phyloP scores from a whole-genome alignment of 805 yeast species.

The Lipomyces sp. region DNA sequence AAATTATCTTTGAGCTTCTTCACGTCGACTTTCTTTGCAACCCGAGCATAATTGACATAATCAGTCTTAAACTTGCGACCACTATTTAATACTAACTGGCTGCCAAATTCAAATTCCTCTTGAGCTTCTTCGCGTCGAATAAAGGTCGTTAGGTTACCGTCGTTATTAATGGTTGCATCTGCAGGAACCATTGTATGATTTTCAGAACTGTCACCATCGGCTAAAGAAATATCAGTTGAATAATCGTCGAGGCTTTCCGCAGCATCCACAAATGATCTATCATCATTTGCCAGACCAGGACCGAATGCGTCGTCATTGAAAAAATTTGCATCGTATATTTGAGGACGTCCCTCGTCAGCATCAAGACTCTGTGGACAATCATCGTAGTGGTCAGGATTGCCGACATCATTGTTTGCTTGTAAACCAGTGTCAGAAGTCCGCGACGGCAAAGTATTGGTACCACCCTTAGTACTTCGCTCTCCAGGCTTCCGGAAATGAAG shows the following conservation, averaged over 20 bases:
- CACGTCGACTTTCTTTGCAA: constrained; percentile 81
- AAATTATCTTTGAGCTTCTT: constrained; percentile 71
- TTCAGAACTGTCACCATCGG: not conserved
- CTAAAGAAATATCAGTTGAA: constrained; percentile 5
- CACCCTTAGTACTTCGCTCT: constrained; percentile 4
- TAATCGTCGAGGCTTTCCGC: constrained; percentile 16
- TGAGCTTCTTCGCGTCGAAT: constrained; percentile 21
- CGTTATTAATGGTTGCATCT: not conserved
- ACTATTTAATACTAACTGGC: constrained; percentile 30
- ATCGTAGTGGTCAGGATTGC: constrained; percentile 27
- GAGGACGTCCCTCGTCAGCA: constrained; percentile 10
- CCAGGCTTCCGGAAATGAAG: constrained; percentile 17
- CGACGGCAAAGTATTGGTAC: not conserved
- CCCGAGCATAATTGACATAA: constrained; percentile 62
- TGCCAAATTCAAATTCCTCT: constrained; percentile 37
- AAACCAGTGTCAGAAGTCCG: not conserved
- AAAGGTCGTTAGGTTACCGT: constrained; percentile 20
- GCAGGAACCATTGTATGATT: not conserved
- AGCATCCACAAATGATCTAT: constrained; percentile 24
- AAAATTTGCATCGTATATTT: constrained; percentile 39
- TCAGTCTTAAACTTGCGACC: constrained; percentile 37
- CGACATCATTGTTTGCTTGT: constrained; percentile 14
- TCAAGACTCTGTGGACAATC: not conserved
- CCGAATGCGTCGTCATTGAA: constrained; percentile 49
- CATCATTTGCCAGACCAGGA: constrained; percentile 45